Base-by-base conservation (phyloP, 306 rosid genomes). In the Luffa acutangula region DNA sequence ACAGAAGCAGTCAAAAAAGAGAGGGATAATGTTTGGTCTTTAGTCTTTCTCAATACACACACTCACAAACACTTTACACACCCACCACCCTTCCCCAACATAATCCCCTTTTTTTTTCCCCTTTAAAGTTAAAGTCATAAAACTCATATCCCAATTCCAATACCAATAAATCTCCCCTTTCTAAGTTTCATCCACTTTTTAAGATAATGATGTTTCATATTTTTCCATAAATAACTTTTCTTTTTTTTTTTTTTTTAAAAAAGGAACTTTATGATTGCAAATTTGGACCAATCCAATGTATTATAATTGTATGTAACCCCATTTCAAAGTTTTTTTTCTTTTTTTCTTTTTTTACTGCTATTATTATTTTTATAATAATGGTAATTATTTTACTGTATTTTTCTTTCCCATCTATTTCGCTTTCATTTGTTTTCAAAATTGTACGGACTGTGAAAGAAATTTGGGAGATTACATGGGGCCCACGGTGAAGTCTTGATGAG, bases 1-100 rank as follows among this genome's bases (percentile, higher is more conserved):
- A 59, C 70, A 57, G 5, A 45, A 2, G 11, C 53, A 77, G 80
- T 77, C 80, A 77, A 77, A 37, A 75, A 56, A 57, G 9, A 56
- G n/a, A 56, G 34, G 43, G 79, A 75, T 75, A 75, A 75, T 59
- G 79, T 75, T 75, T 75, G 79, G 79, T 53, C 52, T 54, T n/a
- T 8, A 54, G 25, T 56, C 51, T 37, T 73, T 73, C 58, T 53
- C 48, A 39, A 12, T 3, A 13, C 69, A 17, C 31, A 62, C 69
- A 62, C 31, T 25, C 41, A 62, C 18, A 57, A 18, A 31, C 14
- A 51, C 54, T 51, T 51, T 51, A 51, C 54, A 51, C 54, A 51
- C 54, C 65, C 21, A 7, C 8, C 45, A 7, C 8, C 45, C 9
- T 13, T 36, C 18, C 45, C 42, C 46, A 39, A 67, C 74, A 67